phyloP scores from a whole-genome alignment of 352 stramenopile species.

The Pythium scleroteichum region DNA sequence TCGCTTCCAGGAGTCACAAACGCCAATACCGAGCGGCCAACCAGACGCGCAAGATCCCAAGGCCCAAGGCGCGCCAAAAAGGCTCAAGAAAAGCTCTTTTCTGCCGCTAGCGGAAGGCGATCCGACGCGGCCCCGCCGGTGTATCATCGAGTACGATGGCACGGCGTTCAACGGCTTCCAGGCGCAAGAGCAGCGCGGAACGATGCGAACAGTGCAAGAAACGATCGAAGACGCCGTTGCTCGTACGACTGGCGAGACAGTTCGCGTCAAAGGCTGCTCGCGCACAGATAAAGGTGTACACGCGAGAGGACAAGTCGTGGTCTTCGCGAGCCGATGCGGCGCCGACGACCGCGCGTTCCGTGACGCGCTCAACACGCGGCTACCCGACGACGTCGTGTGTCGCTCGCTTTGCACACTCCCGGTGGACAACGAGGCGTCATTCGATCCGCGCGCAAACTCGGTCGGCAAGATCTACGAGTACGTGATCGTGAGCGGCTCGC shows the following conservation, averaged over 20 bases:
- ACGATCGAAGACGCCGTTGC: conserved; percentile 67
- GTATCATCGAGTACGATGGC: conserved; percentile 78
- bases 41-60: not conserved
- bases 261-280: conserved; percentile 85
- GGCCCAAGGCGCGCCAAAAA: not conserved
- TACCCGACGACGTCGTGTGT: conserved; percentile 63
- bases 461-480: conserved; percentile 74
- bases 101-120: conserved; percentile 33
- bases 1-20: conserved; percentile 8
- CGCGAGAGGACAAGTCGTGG: conserved; percentile 87
- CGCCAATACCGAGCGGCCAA: not conserved
- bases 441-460: conserved; percentile 55
- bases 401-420: conserved; percentile 30
- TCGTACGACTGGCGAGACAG: conserved; percentile 64
- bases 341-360: conserved; percentile 48
- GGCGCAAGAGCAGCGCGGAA: conserved; percentile 56
- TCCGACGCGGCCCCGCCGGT: conserved; percentile 28
- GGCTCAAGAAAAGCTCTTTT: conserved; percentile 37
- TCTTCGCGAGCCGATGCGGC: conserved; percentile 80
- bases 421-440: conserved; percentile 20
- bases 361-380: conserved; percentile 71
- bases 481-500: conserved; percentile 41
- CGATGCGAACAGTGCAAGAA: conserved; percentile 69
- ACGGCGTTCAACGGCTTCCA: conserved; percentile 79
- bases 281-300: conserved; percentile 94